phyloP scores from a whole-genome alignment of 176 grass and related monocot species.

The Tuctoria greenei region DNA sequence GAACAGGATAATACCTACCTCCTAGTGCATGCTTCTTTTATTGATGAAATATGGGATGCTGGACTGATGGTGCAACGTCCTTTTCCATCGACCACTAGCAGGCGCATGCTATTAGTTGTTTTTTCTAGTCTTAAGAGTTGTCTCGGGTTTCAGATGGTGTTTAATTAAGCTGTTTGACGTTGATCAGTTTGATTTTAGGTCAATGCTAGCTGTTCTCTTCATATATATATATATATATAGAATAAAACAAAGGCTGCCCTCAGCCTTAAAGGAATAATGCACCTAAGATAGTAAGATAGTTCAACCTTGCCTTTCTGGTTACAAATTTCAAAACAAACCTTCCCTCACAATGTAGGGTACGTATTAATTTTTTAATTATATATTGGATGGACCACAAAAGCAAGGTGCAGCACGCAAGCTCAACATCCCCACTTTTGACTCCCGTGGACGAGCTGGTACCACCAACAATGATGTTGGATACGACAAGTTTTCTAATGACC shows the following conservation, averaged over 20 bases:
- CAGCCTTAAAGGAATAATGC: not conserved
- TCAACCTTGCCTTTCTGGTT: not conserved
- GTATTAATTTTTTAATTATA: too few relatives aligned
- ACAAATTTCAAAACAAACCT: not conserved
- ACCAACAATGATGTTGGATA: not conserved
- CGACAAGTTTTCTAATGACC: not conserved
- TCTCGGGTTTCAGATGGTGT: not conserved
- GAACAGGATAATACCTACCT: slow-evolving; percentile 24
- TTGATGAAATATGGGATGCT: not conserved
- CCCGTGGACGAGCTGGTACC: not conserved
- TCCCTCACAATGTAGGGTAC: not conserved
- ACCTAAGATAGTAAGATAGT: not conserved
- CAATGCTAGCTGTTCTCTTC: not conserved
- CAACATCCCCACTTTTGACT: not conserved
- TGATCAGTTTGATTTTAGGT: not conserved
- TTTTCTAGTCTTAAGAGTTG: too few relatives aligned
- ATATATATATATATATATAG: not conserved
- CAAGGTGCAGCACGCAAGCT: too few relatives aligned
- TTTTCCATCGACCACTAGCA: not conserved
- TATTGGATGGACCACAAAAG: not conserved
- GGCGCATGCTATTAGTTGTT: not conserved
- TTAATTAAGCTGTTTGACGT: not conserved
- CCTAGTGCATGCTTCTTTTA: slow-evolving; percentile 13
- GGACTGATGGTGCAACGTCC: too few relatives aligned
- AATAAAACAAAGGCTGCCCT: not conserved